phyloP scores from a whole-genome alignment of 257 asterid species.

The Petrea volubilis region DNA sequence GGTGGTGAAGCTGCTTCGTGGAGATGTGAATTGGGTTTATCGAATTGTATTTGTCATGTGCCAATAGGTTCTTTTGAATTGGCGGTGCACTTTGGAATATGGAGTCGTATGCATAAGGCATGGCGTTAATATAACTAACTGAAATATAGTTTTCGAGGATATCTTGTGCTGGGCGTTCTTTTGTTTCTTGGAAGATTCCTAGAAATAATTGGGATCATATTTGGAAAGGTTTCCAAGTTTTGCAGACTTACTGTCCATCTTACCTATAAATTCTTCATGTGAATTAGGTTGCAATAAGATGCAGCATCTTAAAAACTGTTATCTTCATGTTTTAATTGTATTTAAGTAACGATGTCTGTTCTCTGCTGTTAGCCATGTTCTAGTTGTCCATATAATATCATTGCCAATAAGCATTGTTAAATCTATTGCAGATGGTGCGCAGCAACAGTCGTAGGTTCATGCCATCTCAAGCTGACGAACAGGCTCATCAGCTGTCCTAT shows the following conservation, averaged over 20 bases:
- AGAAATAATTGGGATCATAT: not conserved
- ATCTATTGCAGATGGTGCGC: constrained; percentile 75
- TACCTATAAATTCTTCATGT: not conserved
- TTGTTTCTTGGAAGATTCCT: not conserved
- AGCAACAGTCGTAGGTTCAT: constrained; percentile 89
- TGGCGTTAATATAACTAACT: not conserved
- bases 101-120: not conserved
- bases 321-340: not conserved
- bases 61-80: not conserved
- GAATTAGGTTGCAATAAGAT: not conserved
- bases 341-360: not conserved
- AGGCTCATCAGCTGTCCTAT: constrained; percentile 95
- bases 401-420: constrained; percentile 9
- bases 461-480: constrained; percentile 95
- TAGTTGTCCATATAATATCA: not conserved
- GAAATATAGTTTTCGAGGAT: not conserved
- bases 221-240: not conserved
- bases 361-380: not conserved
- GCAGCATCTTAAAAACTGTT: not conserved
- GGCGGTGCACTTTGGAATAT: constrained; percentile 13
- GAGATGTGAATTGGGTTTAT: constrained; percentile 12
- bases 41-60: not conserved
- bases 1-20: not conserved
- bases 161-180: not conserved
- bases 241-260: not conserved